phyloP scores from a whole-genome alignment of 148 eudicot genomes.

The Pouteria glomerata region DNA sequence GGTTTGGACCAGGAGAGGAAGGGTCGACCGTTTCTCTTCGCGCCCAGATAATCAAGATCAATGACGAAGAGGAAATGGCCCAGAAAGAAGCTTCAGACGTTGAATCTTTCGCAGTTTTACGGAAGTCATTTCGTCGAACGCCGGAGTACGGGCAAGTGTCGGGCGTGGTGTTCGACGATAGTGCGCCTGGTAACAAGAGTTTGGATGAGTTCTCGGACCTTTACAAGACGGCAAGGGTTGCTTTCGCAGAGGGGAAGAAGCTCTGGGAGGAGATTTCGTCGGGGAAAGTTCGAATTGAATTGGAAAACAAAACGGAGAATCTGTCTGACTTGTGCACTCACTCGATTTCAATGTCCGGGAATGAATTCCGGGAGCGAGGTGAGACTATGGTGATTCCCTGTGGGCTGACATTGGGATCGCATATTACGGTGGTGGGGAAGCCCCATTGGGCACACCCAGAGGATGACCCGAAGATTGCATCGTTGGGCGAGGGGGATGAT shows the following conservation, averaged over 20 bases:
- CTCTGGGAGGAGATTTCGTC: conserved; percentile 37
- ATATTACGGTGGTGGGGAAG: conserved; percentile 71
- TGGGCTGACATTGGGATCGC: conserved; percentile 68
- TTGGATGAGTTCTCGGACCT: conserved; percentile 41
- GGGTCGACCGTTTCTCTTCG: background rate
- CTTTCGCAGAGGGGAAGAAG: conserved; percentile 42
- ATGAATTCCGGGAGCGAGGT: conserved; percentile 15
- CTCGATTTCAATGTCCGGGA: conserved; percentile 27
- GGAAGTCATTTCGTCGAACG: conserved; percentile 1
- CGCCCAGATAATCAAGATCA: background rate
- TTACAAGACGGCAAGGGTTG: conserved; percentile 41
- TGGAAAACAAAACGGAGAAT: conserved; percentile 10
- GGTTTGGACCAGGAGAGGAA: conserved; percentile 23
- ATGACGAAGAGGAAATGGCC: background rate
- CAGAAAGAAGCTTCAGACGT: background rate
- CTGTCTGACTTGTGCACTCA: conserved; percentile 30
- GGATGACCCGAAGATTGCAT: conserved; percentile 31
- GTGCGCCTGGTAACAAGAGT: conserved; percentile 21
- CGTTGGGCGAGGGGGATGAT: conserved; percentile 27
- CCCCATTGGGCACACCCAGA: conserved; percentile 53
- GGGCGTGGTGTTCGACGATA: conserved; percentile 38
- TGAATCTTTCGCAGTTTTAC: background rate
- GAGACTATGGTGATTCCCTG: conserved; percentile 45
- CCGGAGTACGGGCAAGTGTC: conserved; percentile 25
- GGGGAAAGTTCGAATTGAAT: conserved; percentile 9